Evolutionary conservation across 2,329 filamentous ascomycete species (phyloP), one percentile per base, ranked within the genome.

Genomic region (Huntiella omanensis): DNA sequence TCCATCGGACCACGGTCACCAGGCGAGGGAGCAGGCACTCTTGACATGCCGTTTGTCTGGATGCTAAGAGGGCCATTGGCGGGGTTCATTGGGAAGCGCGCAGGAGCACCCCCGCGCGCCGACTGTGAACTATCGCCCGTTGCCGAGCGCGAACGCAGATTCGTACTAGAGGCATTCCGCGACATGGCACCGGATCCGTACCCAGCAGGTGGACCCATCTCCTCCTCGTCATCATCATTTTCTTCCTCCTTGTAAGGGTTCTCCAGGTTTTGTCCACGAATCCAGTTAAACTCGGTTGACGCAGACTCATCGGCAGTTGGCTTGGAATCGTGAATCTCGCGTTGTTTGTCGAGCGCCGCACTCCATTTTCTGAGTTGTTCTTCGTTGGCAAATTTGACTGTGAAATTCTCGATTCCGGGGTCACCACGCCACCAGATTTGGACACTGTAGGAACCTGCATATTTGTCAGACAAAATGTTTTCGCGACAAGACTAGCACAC

Each of bases 391-490:
- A 95, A 96, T 54, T 84, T 83, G 58, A 98, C 93, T 55, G 88
- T 79, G 60, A 98, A 96, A 57, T 92, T 94, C 59, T 98, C 88
- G 32, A 95, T 85, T 3, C 84, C 85, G 0, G 87, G 85, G 53
- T 96, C 88, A 33, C 88, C 88, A 63, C 91, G 96, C 91, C 91
- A 98, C 71, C 87, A 95, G 47, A 98, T 96, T 58, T 96, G 88
- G 50, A 95, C 83, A 2, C 83, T 88, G 59, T 96, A 94, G 8
- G 84, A 88, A 41, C 85, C 86, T 91, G 17, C 11, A 15, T 36
- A 45, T 13, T 28, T 10, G 17, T 45, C 33, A 15, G 19, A 37
- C 28, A 15, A 38, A 66, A 55, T 63, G 60, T 48, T 28, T 28
- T 39, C 13, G 33, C 39, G 37, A 33, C 5, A 22, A 50, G 46